Evolutionary conservation across 345 rosid species (phyloP).

Genomic region (Citrus australasica): DNA sequence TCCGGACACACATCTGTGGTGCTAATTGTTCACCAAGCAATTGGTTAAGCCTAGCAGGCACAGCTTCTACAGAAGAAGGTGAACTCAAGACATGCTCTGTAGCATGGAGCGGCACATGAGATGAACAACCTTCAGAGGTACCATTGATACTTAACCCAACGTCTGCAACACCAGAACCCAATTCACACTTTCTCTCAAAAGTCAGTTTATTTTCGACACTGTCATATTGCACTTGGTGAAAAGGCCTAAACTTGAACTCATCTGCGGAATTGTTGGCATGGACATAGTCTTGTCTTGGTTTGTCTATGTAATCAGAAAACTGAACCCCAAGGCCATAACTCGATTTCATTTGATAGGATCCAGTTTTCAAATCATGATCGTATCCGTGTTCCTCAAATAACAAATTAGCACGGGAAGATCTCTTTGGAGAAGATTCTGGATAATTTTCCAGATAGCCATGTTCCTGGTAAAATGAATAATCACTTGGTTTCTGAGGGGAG

Average conservation of each 20-base stretch:
- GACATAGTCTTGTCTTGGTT: conserved; percentile 15
- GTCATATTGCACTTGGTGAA: conserved; percentile 22
- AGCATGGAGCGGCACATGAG: conserved; percentile 38
- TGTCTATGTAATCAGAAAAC: conserved; percentile 20
- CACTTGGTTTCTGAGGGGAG: conserved; percentile 24
- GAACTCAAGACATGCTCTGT: conserved; percentile 25
- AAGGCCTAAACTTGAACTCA: conserved; percentile 24
- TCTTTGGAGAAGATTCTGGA: conserved; percentile 19
- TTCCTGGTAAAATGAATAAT: conserved; percentile 13
- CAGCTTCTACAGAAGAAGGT: conserved; percentile 33
- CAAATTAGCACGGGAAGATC: conserved; percentile 11
- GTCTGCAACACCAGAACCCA: conserved; percentile 14
- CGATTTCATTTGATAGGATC: conserved; percentile 12
- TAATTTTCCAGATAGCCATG: conserved; percentile 11
- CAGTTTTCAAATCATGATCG: conserved; percentile 19
- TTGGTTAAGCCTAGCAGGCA: conserved; percentile 18
- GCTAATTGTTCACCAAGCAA: conserved; percentile 19
- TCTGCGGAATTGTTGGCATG: conserved; percentile 20
- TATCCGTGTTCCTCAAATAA: conserved; percentile 16
- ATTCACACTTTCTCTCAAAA: conserved; percentile 18
- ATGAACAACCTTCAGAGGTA: conserved; percentile 28
- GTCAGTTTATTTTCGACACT: conserved; percentile 19
- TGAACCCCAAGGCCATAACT: conserved; percentile 17
- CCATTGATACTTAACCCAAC: conserved; percentile 27
- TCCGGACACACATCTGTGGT: conserved; percentile 28